Conservation (phyloP, 192 early-diverging fungal genomes). For the Paraglomus brasilianum region DNA sequence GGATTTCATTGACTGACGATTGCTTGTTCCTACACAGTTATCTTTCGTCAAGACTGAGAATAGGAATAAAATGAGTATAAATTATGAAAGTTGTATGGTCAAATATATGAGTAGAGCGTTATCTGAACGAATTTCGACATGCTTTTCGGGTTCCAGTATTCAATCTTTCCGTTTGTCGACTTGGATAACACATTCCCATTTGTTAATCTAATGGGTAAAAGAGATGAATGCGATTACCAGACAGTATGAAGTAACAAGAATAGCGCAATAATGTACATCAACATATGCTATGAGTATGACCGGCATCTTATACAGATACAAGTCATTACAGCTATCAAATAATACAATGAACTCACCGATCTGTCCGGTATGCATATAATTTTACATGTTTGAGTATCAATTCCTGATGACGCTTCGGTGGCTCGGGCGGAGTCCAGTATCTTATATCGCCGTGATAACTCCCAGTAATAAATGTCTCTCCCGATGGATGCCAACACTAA, state of each 20-base stretch:
- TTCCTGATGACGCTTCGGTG: conserved; percentile 27
- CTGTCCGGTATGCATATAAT: conserved; percentile 37
- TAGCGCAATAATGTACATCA: too few species aligned
- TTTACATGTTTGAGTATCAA: too few species aligned
- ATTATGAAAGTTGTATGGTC: background rate
- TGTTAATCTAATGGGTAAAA: conserved; percentile 56
- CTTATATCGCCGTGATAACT: conserved; percentile 44
- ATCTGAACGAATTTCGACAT: conserved; percentile 1
- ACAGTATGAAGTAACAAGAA: too few species aligned
- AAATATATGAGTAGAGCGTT: background rate
- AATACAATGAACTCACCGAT: conserved; percentile 31
- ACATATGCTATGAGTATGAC: too few species aligned
- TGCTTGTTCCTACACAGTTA: conserved; percentile 72
- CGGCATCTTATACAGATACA: too few species aligned
- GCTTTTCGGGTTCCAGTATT: conserved; percentile 68
- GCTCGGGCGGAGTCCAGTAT: conserved; percentile 36
- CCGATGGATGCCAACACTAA: conserved; percentile 64
- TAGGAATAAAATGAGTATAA: background rate
- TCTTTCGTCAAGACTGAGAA: conserved; percentile 60
- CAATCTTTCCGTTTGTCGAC: conserved; percentile 71
- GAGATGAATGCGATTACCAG: background rate
- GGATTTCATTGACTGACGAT: conserved; percentile 73
- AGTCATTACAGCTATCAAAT: too few species aligned
- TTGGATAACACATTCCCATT: conserved; percentile 68
- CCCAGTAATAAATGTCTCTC: conserved; percentile 53